Base-by-base conservation (phyloP, 345 rosid genomes). In the Hypericum androsaemum region DNA sequence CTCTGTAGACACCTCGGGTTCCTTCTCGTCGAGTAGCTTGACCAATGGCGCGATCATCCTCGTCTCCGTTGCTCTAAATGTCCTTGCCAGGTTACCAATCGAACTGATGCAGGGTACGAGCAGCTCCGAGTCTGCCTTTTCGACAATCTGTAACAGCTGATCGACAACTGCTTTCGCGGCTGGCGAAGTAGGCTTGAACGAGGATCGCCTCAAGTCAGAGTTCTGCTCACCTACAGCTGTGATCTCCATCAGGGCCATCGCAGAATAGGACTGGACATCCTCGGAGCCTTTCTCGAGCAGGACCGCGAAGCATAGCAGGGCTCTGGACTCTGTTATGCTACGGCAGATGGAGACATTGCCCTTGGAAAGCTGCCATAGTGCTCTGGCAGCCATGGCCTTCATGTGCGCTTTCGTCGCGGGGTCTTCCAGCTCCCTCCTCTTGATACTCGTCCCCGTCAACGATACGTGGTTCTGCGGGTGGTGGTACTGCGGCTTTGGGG, bases 381-480 rank as follows among this genome's bases (percentile, higher is more conserved):
- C 95, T 54, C 77, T 70, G 7, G 90, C 88, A 1, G 88, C 95
- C 90, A 86, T 80, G 36, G 83, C 83, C 46, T 80, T 86, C 88
- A 86, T 82, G 59, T 75, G 66, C n/a, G 80, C 79, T 62, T 86
- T 82, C 2, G 78, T 77, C 0, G 48, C 64, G 6, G 85, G 74
- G 60, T 80, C 83, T 43, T 80, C 86, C 1, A 11, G 61, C 59
- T 80, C 90, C 63, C 88, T 71, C 8, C 80, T 79, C 13, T 82
- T 82, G 12, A 77, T 76, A 56, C 87, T 85, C 13, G 74, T 74
- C 35, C 83, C 89, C 0, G 68, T 44, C 15, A 81, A 57, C 3
- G 83, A 62, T 11, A 70, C 67, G 39, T 77, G 82, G 6, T 63
- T 37, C 28, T 37, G 52, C n/a, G 28, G 50, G 39, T 52, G 59